Evolutionary conservation across 208 protist genomes (phyloP).

Genomic region (Leishmania turanica): DNA sequence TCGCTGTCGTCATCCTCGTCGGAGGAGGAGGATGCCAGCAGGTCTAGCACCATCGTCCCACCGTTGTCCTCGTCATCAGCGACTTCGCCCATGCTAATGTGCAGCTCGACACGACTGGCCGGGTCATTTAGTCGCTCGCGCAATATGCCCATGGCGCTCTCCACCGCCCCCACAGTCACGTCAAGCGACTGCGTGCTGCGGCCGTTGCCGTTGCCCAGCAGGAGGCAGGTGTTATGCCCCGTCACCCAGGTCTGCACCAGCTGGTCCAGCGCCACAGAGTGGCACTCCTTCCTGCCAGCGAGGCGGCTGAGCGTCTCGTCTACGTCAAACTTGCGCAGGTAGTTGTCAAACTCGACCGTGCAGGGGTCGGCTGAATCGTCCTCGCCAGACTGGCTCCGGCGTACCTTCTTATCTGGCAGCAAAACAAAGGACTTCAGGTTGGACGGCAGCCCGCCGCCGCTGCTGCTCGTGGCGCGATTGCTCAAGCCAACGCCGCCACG

Average conservation of each 20-base stretch:
- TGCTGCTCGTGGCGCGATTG: neutral
- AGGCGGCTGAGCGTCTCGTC: conserved; percentile 38
- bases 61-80: neutral
- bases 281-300: conserved; percentile 10
- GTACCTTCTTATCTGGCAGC: conserved; percentile 6
- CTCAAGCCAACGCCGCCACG: neutral
- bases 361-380: neutral
- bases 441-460: neutral
- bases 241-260: conserved; percentile 23
- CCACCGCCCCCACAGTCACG: conserved; percentile 15
- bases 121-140: conserved; percentile 9
- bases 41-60: conserved; percentile 2
- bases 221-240: conserved; percentile 32
- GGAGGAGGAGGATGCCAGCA: conserved; percentile 3
- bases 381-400: neutral
- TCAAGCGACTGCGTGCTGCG: conserved; percentile 18
- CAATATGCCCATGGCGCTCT: conserved; percentile 15
- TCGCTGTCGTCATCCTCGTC: neutral
- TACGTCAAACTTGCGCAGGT: conserved; percentile 12
- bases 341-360: conserved; percentile 19
- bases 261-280: conserved; percentile 31
- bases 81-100: conserved; percentile 22
- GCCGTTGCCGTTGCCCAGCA: conserved; percentile 31
- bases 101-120: conserved; percentile 16
- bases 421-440: neutral